phyloP scores from a whole-genome alignment of 2,329 filamentous ascomycete genomes.

The Penicillium palitans region DNA sequence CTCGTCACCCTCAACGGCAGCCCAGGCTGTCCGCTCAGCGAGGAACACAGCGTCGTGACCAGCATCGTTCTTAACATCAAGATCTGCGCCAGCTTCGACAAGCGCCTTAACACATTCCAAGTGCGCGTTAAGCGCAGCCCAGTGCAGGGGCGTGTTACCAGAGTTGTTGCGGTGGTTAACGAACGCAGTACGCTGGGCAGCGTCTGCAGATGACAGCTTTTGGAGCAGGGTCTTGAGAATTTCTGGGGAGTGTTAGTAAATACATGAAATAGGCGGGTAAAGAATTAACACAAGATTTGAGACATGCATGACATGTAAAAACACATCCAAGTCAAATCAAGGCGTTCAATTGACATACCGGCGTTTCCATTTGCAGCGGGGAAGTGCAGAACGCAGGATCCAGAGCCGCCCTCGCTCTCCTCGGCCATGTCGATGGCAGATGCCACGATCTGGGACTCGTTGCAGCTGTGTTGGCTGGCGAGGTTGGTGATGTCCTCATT shows the following conservation, averaged over 20 bases:
- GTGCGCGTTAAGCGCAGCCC: conserved; percentile 89
- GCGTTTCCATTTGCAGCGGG: conserved; percentile 85
- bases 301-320: background rate
- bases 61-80: conserved; percentile 75
- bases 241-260: conserved; percentile 32
- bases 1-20: conserved; percentile 53
- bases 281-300: background rate
- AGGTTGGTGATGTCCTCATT: conserved; percentile 59
- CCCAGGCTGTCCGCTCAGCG: conserved; percentile 69
- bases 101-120: conserved; percentile 76
- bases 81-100: conserved; percentile 73
- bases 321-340: background rate
- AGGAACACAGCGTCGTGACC: conserved; percentile 79
- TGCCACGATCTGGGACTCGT: conserved; percentile 64
- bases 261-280: no score
- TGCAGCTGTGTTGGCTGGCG: conserved; percentile 60
- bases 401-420: conserved; percentile 64
- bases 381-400: conserved; percentile 70
- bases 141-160: conserved; percentile 90
- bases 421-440: conserved; percentile 72
- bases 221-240: conserved; percentile 52
- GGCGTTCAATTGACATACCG: conserved; percentile 53
- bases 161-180: conserved; percentile 66
- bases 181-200: conserved; percentile 29
- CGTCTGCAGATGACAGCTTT: conserved; percentile 32